phyloP scores from a whole-genome alignment of 208 protist species.

The Trichomonas gallinae region DNA sequence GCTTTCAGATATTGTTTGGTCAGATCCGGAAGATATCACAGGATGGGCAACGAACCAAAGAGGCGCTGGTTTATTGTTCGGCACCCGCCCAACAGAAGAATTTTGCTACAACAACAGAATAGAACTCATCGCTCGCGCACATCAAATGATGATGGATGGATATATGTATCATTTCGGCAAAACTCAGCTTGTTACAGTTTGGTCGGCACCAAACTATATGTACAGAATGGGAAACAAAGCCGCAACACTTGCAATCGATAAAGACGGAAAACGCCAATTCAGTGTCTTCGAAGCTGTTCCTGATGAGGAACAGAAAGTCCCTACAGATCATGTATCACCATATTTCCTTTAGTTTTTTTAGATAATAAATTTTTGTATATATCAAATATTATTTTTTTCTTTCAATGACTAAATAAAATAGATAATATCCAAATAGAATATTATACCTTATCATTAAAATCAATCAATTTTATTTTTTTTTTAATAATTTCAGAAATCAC shows the following conservation, averaged over 20 bases:
- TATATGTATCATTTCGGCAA: constrained; percentile 54
- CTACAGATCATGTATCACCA: not conserved
- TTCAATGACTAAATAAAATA: too few species aligned
- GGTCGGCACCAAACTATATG: constrained; percentile 55
- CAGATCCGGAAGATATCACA: constrained; percentile 78
- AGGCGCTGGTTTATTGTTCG: constrained; percentile 97
- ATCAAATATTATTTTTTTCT: too few species aligned
- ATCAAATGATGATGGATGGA: constrained; percentile 52
- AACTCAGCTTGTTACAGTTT: constrained; percentile 47
- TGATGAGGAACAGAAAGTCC: constrained; percentile 51
- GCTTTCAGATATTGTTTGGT: constrained; percentile 94
- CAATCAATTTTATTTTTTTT: too few species aligned
- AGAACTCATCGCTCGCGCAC: constrained; percentile 62
- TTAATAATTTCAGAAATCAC: too few species aligned
- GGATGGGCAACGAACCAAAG: constrained; percentile 85
- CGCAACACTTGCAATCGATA: constrained; percentile 62
- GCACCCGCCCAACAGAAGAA: constrained; percentile 60
- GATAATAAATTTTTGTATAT: too few species aligned
- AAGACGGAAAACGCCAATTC: constrained; percentile 65
- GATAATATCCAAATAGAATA: too few species aligned
- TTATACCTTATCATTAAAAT: too few species aligned
- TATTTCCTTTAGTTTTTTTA: not conserved
- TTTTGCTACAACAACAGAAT: constrained; percentile 78
- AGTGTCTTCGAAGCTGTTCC: constrained; percentile 93
- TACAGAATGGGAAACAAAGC: constrained; percentile 49